phyloP scores from a whole-genome alignment of 2,329 filamentous ascomycete genomes.

The Nigrospora sphaerica region DNA sequence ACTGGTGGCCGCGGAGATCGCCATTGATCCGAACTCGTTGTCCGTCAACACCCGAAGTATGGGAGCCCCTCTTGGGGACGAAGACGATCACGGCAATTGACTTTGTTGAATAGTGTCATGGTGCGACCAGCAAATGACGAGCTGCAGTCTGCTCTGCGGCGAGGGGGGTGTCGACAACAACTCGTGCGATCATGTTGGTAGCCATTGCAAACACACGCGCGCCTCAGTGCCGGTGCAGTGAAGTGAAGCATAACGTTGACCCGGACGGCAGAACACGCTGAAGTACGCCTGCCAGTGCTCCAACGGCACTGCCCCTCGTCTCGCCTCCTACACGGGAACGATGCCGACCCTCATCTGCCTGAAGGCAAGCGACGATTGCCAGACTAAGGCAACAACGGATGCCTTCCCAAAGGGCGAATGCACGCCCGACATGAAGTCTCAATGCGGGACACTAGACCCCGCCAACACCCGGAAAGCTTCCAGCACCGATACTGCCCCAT shows the following conservation, averaged over 20 bases:
- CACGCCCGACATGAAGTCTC: neutral
- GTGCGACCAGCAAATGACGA: neutral
- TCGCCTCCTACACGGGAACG: neutral
- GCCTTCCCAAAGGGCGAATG: neutral
- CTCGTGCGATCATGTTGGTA: neutral
- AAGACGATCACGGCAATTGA: neutral
- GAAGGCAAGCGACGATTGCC: neutral
- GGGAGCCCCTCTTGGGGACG: neutral
- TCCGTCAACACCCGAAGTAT: neutral
- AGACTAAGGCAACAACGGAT: neutral
- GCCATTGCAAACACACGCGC: neutral
- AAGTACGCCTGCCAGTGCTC: neutral
- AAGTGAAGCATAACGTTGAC: neutral
- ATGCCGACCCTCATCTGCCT: constrained; percentile 1
- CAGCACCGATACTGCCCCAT: too few species aligned
- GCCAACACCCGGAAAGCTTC: too few species aligned
- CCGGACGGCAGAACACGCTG: neutral
- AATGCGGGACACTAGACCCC: neutral
- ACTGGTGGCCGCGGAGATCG: neutral
- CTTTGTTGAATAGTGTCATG: neutral
- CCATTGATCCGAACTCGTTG: neutral
- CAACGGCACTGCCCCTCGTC: neutral
- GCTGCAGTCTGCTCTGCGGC: neutral
- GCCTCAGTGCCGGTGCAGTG: neutral
- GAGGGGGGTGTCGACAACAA: neutral